Evolutionary conservation across 371 early-diverging fungal species (phyloP), one percentile per base, ranked within the genome.

Genomic region (Capillidium heterosporum): DNA sequence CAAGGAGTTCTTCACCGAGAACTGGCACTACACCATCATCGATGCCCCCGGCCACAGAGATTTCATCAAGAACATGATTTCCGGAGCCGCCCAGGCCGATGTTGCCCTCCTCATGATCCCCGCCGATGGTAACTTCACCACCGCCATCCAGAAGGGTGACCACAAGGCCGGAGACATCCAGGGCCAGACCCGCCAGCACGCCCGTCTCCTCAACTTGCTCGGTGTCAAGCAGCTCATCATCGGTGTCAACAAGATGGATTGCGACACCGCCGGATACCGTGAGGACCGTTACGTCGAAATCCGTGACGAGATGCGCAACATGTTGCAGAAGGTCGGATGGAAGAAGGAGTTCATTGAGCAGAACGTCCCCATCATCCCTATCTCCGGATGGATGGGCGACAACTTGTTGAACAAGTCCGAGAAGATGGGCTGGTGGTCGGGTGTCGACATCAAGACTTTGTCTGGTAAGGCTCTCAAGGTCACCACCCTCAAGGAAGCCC

Each of bases 11-110:
- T 82, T 89, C 54, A 90, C 97, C 0, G 66, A 65, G 5, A 67
- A 82, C 53, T 77, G 87, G 23, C 64, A 68, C 23, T 93, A 91
- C 62, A 93, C 90, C 0, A 57, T 96, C 10, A 60, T 96, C 57
- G 98, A 96, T 69, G 95, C 99, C 0, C 99, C 99, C 8, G 99
- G 99, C 0, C 99, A 99, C 67, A 81, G 91, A 47, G 95, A 96
- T 69, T 99, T 96, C 69, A 86, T 99, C 46, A 92, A 96, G n/a
- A 93, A 92, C 65, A 99, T 99, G 99, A 98, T 99, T 57, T 82
- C 85, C 1, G 99, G 98, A 8, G 94, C 99, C 0, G 80, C 89
- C 24, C 98, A 94, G 58, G 71, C 85, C 60, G 95, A 95, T 70
- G 87, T 89, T 70, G 98, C 93, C 70, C 81, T 99, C 65, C 84